These are phyloP conservation scores for Irpex lacteus DNA, from an alignment of 1,284 basidiomycete genomes.

Conservation along the genomic window DNA sequence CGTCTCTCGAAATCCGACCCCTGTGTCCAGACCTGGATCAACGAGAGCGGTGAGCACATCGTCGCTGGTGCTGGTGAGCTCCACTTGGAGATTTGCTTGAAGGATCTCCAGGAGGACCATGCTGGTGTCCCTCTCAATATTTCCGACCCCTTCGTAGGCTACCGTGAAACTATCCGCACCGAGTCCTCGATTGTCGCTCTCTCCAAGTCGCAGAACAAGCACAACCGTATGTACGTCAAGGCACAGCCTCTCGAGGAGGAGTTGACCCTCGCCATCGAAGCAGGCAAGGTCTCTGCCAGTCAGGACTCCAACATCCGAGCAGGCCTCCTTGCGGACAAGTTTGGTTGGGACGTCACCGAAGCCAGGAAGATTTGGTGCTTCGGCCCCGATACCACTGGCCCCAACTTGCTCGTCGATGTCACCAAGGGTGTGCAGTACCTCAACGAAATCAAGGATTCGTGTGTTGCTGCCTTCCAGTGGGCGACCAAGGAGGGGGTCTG, in stretches of 20 bases:
- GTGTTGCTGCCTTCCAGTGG: slow-evolving; percentile 99
- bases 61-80: slow-evolving; percentile 99
- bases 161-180: slow-evolving; percentile 97
- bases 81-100: slow-evolving; percentile 99
- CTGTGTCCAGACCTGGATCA: slow-evolving; percentile 96
- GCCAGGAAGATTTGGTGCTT: slow-evolving; percentile 99
- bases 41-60: slow-evolving; percentile 95
- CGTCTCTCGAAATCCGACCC: slow-evolving; percentile 99
- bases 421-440: slow-evolving; percentile 99
- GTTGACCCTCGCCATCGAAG: slow-evolving; percentile 90
- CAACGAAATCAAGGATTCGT: slow-evolving; percentile 99
- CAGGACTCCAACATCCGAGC: slow-evolving; percentile 99
- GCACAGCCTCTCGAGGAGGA: slow-evolving; percentile 94
- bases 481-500: slow-evolving; percentile 98
- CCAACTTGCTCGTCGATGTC: slow-evolving; percentile 96
- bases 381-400: slow-evolving; percentile 97
- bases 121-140: slow-evolving; percentile 99
- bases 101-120: slow-evolving; percentile 99
- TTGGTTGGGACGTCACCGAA: slow-evolving; percentile 98
- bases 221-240: slow-evolving; percentile 97
- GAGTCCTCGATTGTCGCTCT: slow-evolving; percentile 96
- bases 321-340: slow-evolving; percentile 94
- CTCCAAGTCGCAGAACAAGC: slow-evolving; percentile 99
- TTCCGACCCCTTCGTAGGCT: slow-evolving; percentile 99
- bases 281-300: slow-evolving; percentile 83